phyloP scores from a whole-genome alignment of 2,329 filamentous ascomycete genomes.

The Trichoderma koningii region DNA sequence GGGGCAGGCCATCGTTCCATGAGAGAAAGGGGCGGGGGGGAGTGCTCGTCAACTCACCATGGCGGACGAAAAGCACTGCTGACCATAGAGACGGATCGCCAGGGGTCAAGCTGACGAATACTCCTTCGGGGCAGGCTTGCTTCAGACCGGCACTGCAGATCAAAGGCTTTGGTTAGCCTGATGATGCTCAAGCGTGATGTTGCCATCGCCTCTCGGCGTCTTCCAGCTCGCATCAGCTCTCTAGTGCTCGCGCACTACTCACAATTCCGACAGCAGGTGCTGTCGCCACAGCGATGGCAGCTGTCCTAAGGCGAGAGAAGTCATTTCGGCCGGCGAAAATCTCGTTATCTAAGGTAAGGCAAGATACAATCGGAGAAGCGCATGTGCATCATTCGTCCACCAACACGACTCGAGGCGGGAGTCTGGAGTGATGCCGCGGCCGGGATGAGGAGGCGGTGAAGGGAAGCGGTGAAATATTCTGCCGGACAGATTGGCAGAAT shows the following conservation, averaged over 20 bases:
- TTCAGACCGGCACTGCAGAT: conserved; percentile 70
- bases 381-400: neutral
- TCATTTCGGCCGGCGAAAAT: conserved; percentile 41
- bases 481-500: conserved; percentile 25
- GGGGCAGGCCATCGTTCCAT: neutral
- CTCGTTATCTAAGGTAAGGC: conserved; percentile 8
- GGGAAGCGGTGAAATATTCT: conserved; percentile 32
- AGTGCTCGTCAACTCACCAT: conserved; percentile 63
- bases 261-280: conserved; percentile 83
- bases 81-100: conserved; percentile 82
- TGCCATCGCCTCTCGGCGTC: neutral
- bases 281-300: conserved; percentile 67
- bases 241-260: conserved; percentile 30
- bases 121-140: conserved; percentile 78
- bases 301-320: conserved; percentile 46
- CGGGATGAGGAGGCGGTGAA: conserved; percentile 25
- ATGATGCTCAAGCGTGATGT: conserved; percentile 12
- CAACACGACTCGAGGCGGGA: conserved; percentile 13
- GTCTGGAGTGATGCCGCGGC: neutral
- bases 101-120: conserved; percentile 83
- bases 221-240: neutral
- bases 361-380: conserved; percentile 13
- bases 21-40: neutral
- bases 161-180: conserved; percentile 31
- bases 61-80: conserved; percentile 87